phyloP scores from a whole-genome alignment of 106 monocot species.

The Apostasia shenzhenica region DNA sequence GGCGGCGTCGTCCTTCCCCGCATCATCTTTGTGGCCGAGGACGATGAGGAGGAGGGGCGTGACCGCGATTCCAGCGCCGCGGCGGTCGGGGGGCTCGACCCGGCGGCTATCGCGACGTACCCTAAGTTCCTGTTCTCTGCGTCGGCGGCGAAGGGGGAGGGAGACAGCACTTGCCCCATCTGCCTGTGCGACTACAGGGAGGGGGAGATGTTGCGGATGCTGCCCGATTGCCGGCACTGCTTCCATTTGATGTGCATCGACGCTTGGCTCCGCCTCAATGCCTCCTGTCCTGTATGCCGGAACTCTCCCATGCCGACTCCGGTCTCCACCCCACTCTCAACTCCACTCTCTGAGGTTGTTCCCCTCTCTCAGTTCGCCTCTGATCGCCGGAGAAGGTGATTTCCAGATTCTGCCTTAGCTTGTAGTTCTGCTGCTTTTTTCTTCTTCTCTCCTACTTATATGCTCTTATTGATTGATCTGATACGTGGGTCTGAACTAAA shows the following conservation, averaged over 20 bases:
- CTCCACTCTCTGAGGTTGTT: constrained; percentile 46
- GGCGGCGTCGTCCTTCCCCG: constrained; percentile 27
- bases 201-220: constrained; percentile 64
- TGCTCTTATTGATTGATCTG: no score
- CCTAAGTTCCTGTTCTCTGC: constrained; percentile 37
- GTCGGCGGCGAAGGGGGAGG: constrained; percentile 17
- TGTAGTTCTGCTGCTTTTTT: no score
- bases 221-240: constrained; percentile 56
- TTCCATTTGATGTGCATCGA: constrained; percentile 59
- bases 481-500: no score
- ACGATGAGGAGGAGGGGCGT: constrained; percentile 26
- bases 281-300: constrained; percentile 61
- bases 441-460: no score
- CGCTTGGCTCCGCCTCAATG: constrained; percentile 54
- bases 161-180: constrained; percentile 39
- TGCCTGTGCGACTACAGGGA: constrained; percentile 61
- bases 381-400: constrained; percentile 39
- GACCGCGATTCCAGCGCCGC: background rate
- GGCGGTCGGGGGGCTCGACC: constrained; percentile 32
- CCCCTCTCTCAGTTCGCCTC: constrained; percentile 55
- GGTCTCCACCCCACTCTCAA: constrained; percentile 43
- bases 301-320: constrained; percentile 57
- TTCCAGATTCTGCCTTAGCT: no score
- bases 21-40: constrained; percentile 52
- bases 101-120: constrained; percentile 42